These are phyloP conservation scores for Lactarius pseudohatsudake DNA, from an alignment of 768 basidiomycete species.

Conservation along the genomic window DNA sequence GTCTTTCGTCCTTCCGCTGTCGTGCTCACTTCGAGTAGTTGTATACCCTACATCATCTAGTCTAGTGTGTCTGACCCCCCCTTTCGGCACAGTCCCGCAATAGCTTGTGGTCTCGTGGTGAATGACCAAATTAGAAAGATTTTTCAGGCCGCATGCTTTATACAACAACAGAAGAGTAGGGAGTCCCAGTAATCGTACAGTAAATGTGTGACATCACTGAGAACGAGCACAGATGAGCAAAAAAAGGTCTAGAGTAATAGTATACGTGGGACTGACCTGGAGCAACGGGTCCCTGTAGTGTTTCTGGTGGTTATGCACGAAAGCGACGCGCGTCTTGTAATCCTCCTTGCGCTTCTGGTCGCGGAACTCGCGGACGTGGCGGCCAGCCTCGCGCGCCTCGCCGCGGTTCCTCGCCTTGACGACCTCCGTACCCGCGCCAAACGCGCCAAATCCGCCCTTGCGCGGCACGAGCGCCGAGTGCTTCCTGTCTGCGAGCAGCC, in stretches of 20 bases:
- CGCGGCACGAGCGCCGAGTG: constrained; percentile 82
- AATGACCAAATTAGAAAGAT: constrained; percentile 18
- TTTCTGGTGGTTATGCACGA: constrained; percentile 83
- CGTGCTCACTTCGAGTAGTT: constrained; percentile 27
- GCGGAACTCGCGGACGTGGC: constrained; percentile 80
- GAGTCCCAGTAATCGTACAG: neutral
- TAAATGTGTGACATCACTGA: constrained; percentile 27
- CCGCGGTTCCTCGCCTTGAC: constrained; percentile 92
- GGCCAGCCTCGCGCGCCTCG: constrained; percentile 89
- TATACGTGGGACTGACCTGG: constrained; percentile 41
- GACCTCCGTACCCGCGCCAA: constrained; percentile 75
- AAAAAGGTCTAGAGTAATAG: neutral
- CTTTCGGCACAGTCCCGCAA: constrained; percentile 23
- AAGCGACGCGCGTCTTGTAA: constrained; percentile 82
- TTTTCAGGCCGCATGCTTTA: constrained; percentile 1
- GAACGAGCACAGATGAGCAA: neutral
- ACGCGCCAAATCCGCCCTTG: constrained; percentile 85
- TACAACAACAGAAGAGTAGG: neutral
- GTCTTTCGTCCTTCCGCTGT: constrained; percentile 24
- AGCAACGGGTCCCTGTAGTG: constrained; percentile 76
- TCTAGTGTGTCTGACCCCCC: constrained; percentile 23
- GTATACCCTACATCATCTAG: constrained; percentile 12
- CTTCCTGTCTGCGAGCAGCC: constrained; percentile 78
- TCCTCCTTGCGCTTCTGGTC: constrained; percentile 78
- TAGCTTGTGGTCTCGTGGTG: constrained; percentile 25